Percentiles rank a stretch among this genome's conserved stretches.
Conservation (phyloP, 2,329 filamentous ascomycete genomes). For the Venturia carpophila region DNA sequence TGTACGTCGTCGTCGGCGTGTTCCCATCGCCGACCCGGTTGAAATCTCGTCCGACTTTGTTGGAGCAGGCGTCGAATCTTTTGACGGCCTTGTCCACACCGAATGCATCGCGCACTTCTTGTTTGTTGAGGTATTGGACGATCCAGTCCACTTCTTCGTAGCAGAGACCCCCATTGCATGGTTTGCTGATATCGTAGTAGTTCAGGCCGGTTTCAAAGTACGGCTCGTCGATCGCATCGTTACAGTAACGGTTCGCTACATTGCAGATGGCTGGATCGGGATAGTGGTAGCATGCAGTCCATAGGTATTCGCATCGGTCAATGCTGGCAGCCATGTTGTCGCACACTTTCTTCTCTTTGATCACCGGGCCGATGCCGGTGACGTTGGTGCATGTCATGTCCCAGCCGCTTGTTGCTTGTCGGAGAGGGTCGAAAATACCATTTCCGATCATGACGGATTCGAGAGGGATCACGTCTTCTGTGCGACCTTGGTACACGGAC, state of each 20-base stretch:
- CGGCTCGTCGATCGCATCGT: slow-evolving; percentile 34
- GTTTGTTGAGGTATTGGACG: slow-evolving; percentile 30
- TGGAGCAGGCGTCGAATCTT: slow-evolving; percentile 28
- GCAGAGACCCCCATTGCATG: slow-evolving; percentile 35
- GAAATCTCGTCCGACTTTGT: slow-evolving; percentile 27
- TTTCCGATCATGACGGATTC: slow-evolving; percentile 42
- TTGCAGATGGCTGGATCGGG: slow-evolving; percentile 37
- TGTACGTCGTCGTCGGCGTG: slow-evolving; percentile 29
- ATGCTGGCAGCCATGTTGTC: slow-evolving; percentile 40
- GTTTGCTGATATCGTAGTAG: slow-evolving; percentile 38
- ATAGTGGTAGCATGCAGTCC: slow-evolving; percentile 33
- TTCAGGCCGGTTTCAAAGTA: slow-evolving; percentile 35
- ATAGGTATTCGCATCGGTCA: slow-evolving; percentile 39
- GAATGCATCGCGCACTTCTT: slow-evolving; percentile 29
- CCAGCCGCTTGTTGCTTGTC: slow-evolving; percentile 39
- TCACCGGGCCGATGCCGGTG: slow-evolving; percentile 37
- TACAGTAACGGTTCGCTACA: slow-evolving; percentile 33
- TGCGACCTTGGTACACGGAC: slow-evolving; percentile 30
- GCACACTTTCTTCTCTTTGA: slow-evolving; percentile 38
- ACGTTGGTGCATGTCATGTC: slow-evolving; percentile 42
- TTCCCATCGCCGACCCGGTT: slow-evolving; percentile 26
- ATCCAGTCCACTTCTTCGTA: slow-evolving; percentile 29
- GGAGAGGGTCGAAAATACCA: slow-evolving; percentile 37
- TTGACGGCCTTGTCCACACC: slow-evolving; percentile 28
- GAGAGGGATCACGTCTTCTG: slow-evolving; percentile 30